These are phyloP conservation scores for Brassica balearica DNA, from an alignment of 441 rosid genomes.

Conservation along the genomic window DNA sequence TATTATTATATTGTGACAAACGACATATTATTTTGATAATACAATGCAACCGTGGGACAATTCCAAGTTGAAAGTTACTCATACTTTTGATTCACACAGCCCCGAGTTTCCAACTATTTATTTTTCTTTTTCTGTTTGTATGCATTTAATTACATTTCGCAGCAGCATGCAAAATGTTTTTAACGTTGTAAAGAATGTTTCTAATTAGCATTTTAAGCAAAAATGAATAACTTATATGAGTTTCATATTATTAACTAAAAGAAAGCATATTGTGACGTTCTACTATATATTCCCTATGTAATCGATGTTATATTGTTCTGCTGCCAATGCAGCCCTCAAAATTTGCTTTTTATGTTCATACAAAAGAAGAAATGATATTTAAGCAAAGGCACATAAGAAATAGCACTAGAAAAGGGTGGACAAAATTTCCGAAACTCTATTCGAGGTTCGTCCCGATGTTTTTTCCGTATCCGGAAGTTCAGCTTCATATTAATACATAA, in stretches of 20 bases:
- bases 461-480: not conserved
- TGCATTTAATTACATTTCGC: not conserved
- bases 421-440: not conserved
- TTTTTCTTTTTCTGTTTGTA: not conserved
- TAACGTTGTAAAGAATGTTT: not conserved
- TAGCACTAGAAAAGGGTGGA: constrained; percentile 6
- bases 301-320: too few species aligned
- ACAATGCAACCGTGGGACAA: constrained; percentile 43
- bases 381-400: not conserved
- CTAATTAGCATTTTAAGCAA: not conserved
- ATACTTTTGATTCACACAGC: constrained; percentile 27
- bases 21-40: not conserved
- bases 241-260: too few species aligned
- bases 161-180: not conserved
- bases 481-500: not conserved
- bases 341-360: not conserved
- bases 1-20: constrained; percentile 1
- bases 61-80: constrained; percentile 32
- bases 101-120: constrained; percentile 15
- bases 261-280: not conserved
- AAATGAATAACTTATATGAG: not conserved
- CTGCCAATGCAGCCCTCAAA: not conserved
- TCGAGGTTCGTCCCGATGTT: not conserved
- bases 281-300: too few species aligned
- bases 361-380: not conserved